Evolutionary conservation across 2,329 filamentous ascomycete genomes (phyloP).

Genomic region (Aspergillus sp.): DNA sequence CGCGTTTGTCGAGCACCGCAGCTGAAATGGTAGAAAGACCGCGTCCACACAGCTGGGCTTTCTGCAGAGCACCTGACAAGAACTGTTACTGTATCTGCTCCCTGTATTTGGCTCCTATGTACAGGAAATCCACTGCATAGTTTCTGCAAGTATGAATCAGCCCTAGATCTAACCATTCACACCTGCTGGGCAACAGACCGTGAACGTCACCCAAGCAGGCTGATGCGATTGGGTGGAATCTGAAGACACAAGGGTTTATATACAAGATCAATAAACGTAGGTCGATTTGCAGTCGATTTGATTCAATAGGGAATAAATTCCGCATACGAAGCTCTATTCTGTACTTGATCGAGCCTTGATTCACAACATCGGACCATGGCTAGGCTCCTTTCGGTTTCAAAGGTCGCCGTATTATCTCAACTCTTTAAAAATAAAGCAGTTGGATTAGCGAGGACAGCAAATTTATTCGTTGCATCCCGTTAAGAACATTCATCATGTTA

Average conservation of each 20-base stretch:
- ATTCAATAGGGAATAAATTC: neutral
- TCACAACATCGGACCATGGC: neutral
- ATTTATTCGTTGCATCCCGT: neutral
- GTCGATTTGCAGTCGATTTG: neutral
- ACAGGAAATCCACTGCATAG: too few relatives aligned
- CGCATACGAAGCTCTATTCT: neutral
- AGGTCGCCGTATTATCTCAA: neutral
- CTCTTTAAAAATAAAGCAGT: neutral
- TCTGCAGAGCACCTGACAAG: too few relatives aligned
- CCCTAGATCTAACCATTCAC: too few relatives aligned
- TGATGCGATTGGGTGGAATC: neutral
- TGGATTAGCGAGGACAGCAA: neutral
- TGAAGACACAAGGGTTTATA: neutral
- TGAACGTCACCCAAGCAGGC: too few relatives aligned
- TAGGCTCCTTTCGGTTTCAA: neutral
- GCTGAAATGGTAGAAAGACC: too few relatives aligned
- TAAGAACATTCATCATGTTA: neutral
- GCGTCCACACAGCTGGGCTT: too few relatives aligned
- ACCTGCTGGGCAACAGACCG: too few relatives aligned
- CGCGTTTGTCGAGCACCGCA: too few relatives aligned
- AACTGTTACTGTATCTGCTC: too few relatives aligned
- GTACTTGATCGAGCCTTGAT: neutral
- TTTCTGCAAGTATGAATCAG: too few relatives aligned
- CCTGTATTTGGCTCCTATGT: too few relatives aligned
- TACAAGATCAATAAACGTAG: neutral